A percentile compares a stretch with the other conserved stretches of the same genome.
Evolutionary conservation across 345 rosid genomes (phyloP).

Genomic region (Aquilaria yunnanensis): DNA sequence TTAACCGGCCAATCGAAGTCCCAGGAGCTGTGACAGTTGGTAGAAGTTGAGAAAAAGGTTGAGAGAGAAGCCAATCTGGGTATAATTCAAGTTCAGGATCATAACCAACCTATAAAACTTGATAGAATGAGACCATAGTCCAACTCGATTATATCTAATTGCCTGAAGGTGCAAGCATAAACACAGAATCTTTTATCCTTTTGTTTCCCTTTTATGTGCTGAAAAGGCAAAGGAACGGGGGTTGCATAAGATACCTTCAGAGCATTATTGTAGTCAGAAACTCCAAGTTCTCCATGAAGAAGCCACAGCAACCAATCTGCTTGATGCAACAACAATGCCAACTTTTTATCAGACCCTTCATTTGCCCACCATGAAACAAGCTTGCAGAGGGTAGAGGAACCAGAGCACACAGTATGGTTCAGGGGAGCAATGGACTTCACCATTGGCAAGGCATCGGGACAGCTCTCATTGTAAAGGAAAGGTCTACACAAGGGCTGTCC

Average conservation of each 20-base stretch:
- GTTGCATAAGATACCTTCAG: constrained; percentile 44
- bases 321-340: constrained; percentile 67
- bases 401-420: constrained; percentile 92
- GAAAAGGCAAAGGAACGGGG: neutral
- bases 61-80: constrained; percentile 80
- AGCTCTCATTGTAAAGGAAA: constrained; percentile 78
- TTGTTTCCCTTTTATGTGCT: neutral
- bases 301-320: constrained; percentile 97
- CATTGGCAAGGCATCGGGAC: constrained; percentile 59
- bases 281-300: constrained; percentile 86
- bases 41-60: constrained; percentile 67
- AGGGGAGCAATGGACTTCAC: constrained; percentile 75
- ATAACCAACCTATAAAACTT: constrained; percentile 64
- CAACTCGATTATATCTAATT: neutral
- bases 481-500: constrained; percentile 70
- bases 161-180: neutral
- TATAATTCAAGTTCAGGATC: constrained; percentile 85
- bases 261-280: constrained; percentile 89
- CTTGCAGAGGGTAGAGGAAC: constrained; percentile 84
- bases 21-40: constrained; percentile 82
- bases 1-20: constrained; percentile 52
- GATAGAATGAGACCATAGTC: neutral
- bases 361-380: constrained; percentile 89
- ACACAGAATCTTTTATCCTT: neutral
- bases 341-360: constrained; percentile 33